phyloP scores from a whole-genome alignment of 371 early-diverging fungal genomes.

The Amoeboaphelidium occidentale region DNA sequence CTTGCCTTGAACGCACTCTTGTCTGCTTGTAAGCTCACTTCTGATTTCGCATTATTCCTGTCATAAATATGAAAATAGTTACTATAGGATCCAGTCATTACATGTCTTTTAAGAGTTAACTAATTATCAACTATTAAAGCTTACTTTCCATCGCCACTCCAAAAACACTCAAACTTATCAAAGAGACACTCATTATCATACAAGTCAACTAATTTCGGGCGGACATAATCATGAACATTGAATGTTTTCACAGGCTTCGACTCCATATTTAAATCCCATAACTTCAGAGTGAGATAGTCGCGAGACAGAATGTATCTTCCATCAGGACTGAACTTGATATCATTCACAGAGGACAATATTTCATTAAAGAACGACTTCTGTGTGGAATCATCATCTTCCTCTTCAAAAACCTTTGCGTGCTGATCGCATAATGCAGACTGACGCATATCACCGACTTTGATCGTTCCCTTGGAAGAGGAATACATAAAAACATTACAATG shows the following conservation, averaged over 20 bases:
- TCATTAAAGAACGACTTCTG: conserved; percentile 91
- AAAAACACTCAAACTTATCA: conserved; percentile 94
- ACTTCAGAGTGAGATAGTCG: conserved; percentile 81
- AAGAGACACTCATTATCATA: conserved; percentile 98
- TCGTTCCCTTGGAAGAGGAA: conserved; percentile 90
- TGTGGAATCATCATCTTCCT: conserved; percentile 67
- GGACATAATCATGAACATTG: conserved; percentile 76
- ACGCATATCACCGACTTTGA: conserved; percentile 92
- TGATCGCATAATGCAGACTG: conserved; percentile 78
- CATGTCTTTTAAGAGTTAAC: conserved; percentile 22
- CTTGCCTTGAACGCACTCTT: conserved; percentile 89
- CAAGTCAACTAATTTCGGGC: conserved; percentile 78
- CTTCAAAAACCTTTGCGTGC: conserved; percentile 69
- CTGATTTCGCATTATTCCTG: conserved; percentile 23
- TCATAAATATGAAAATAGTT: conserved; percentile 86
- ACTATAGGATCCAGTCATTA: conserved; percentile 89
- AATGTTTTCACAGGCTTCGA: conserved; percentile 73
- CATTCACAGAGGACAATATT: conserved; percentile 89
- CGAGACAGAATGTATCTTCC: conserved; percentile 87
- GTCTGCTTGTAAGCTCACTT: conserved; percentile 82
- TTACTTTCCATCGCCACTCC: conserved; percentile 66
- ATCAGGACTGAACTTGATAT: conserved; percentile 79
- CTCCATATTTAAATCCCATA: conserved; percentile 97
- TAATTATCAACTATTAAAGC: conserved; percentile 6
- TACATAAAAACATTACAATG: conserved; percentile 94